These are phyloP conservation scores for Naganishia friedmannii DNA, from an alignment of 768 basidiomycete species.

Conservation along the genomic window DNA sequence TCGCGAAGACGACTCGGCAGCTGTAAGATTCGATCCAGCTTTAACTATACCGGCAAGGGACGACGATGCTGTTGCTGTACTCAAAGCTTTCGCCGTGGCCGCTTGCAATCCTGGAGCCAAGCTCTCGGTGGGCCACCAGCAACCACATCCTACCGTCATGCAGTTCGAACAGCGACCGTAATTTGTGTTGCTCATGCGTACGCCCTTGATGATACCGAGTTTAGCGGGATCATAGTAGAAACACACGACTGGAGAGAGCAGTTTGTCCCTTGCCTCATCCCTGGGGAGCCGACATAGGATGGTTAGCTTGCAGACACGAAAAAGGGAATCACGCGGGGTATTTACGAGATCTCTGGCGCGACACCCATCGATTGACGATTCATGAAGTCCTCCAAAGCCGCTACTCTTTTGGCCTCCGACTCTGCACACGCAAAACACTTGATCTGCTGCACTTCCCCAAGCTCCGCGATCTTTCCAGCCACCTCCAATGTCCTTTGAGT, in stretches of 20 bases:
- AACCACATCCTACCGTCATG: slow-evolving; percentile 6
- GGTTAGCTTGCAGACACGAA: background rate
- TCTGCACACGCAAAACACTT: slow-evolving; percentile 18
- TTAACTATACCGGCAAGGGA: background rate
- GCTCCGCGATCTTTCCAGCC: background rate
- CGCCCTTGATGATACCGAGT: slow-evolving; percentile 16
- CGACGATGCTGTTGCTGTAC: background rate
- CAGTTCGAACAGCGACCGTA: slow-evolving; percentile 15
- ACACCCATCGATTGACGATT: too few species aligned
- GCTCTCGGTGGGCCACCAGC: slow-evolving; percentile 20
- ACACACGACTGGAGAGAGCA: background rate
- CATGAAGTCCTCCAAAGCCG: slow-evolving; percentile 1
- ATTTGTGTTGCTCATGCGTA: slow-evolving; percentile 1
- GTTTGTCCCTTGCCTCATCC: background rate
- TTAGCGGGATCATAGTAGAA: slow-evolving; percentile 19
- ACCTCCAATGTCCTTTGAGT: background rate
- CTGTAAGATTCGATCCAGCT: background rate
- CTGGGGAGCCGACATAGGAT: background rate
- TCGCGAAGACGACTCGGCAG: background rate
- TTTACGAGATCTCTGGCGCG: background rate
- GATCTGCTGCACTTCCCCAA: slow-evolving; percentile 7
- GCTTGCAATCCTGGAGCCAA: background rate
- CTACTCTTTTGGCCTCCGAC: background rate
- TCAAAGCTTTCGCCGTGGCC: background rate
- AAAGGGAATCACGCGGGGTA: too few species aligned